Conservation (phyloP, 2,329 filamentous ascomycete genomes). For the Fusarium longipes region DNA sequence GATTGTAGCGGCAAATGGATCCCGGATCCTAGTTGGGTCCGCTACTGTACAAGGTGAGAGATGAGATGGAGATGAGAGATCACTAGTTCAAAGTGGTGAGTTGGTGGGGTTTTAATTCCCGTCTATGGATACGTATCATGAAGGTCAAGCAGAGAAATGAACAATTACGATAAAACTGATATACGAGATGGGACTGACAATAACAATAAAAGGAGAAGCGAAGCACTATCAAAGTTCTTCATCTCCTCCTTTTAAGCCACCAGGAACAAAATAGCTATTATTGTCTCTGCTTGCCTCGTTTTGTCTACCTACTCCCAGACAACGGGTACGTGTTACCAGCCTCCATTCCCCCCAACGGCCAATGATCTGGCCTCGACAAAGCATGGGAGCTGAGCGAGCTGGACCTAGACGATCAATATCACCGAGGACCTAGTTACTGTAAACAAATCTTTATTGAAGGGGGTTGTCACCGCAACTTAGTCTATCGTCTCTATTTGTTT, state of each 20-base stretch:
- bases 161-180: conserved; percentile 37
- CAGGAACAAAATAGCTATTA: conserved; percentile 1
- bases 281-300: background rate
- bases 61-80: conserved; percentile 25
- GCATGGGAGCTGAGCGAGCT: conserved; percentile 28
- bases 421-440: conserved; percentile 11
- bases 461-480: conserved; percentile 27
- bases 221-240: conserved; percentile 24
- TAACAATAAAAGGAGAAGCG: conserved; percentile 22
- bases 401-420: conserved; percentile 19
- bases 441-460: conserved; percentile 9
- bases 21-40: conserved; percentile 41
- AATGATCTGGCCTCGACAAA: conserved; percentile 18
- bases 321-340: conserved; percentile 14
- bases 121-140: conserved; percentile 13
- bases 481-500: background rate
- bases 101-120: conserved; percentile 41
- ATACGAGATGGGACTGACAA: conserved; percentile 29
- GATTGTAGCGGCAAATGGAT: conserved; percentile 14
- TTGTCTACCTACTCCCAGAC: background rate
- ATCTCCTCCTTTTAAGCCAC: conserved; percentile 17
- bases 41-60: conserved; percentile 29
- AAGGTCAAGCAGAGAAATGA: conserved; percentile 41
- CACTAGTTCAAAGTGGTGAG: conserved; percentile 29
- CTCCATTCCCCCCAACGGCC: conserved; percentile 36